Evolutionary conservation across 2,329 filamentous ascomycete genomes (phyloP), one percentile per base, ranked within the genome.

Genomic region (Dothideomycetes sp.): DNA sequence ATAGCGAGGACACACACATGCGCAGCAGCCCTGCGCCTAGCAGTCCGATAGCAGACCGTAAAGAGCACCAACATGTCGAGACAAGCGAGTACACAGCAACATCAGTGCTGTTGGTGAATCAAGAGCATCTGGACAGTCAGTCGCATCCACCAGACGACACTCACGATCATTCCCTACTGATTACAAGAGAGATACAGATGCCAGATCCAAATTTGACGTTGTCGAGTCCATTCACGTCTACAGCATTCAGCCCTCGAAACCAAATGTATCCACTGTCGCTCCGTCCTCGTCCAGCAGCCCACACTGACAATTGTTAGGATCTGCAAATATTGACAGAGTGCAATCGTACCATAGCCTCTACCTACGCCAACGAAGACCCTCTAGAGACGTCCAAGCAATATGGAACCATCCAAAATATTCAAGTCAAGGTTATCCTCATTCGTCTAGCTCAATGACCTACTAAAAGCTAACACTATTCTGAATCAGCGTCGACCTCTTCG

Each of bases 171-270:
- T 25, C 18, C 16, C 23, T 31, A 17, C 17, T 43, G 19, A 35
- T 9, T 16, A 9, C 5, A 13, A 16, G 17, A 12, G 19, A 12
- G 8, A 22, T 39, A 18, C 29, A 34, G 37, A 75, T 48, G 68
- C 74, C 1, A 76, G 86, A 43, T 65, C 69, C 11, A 70, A 75
- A 12, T 93, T 89, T 49, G 71, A 82, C 34, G 68, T 76, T n/a
- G 76, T 94, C 40, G 72, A 70, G 0, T 83, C 84, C 0, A 80
- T 94, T 45, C 86, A 95, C 52, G 66, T 96, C 30, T 96, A 96
- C 65, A 94, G 87, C 53, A 57, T 96, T 13, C 79, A 84, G 29
- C 73, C 83, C 1, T 73, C 77, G 25, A 73, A 78, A 1, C 67
- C 87, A 12, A 81, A 80, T 10, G 40, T 42, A 30, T n/a, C n/a